Evolutionary conservation across 495 filamentous ascomycete genomes (phyloP), one percentile per base, ranked within the genome.

Genomic region (Penicillium psychrofluorescens): DNA sequence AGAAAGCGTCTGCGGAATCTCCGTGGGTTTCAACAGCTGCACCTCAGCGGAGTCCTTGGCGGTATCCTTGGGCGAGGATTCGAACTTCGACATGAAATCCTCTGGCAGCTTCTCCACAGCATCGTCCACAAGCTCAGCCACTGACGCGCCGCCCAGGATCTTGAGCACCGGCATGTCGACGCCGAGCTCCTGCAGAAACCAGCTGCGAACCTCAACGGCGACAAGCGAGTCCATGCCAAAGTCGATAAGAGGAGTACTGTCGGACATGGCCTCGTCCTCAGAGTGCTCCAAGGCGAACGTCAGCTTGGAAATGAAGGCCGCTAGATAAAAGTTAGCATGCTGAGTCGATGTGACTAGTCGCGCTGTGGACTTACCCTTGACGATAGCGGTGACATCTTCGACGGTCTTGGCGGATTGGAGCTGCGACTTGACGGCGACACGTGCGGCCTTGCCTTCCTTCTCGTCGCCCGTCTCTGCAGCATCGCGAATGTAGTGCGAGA

Each of bases 191-290:
- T 62, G 64, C 1, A 62, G 46, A 27, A 79, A 70, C 68, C 72
- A 83, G 31, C 71, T 76, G 0, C 78, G 64, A 8, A 81, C 40
- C 50, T 83, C 80, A 12, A 82, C 71, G 2, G 78, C 79, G 34
- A 77, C 59, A 11, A 83, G 57, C 0, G 71, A 77, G 46, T 83
- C 79, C 0, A 82, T 62, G 27, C 64, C 64, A 10, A 53, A 56
- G 10, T 55, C 52, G 6, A 29, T 33, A 1, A 47, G 35, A n/a
- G 41, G 44, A 40, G 40, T 49, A n/a, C 16, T 16, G 16, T 43
- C 41, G 22, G 38, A 14, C 45, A 42, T 35, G 12, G 36, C 36
- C 29, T 50, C 40, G 11, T 9, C 33, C 1, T 29, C 15, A 32
- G 34, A 44, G 30, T 38, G 38, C 16, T 47, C 38, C n/a, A 47